phyloP scores from a whole-genome alignment of 768 basidiomycete genomes.

The Termitomyces sp. region DNA sequence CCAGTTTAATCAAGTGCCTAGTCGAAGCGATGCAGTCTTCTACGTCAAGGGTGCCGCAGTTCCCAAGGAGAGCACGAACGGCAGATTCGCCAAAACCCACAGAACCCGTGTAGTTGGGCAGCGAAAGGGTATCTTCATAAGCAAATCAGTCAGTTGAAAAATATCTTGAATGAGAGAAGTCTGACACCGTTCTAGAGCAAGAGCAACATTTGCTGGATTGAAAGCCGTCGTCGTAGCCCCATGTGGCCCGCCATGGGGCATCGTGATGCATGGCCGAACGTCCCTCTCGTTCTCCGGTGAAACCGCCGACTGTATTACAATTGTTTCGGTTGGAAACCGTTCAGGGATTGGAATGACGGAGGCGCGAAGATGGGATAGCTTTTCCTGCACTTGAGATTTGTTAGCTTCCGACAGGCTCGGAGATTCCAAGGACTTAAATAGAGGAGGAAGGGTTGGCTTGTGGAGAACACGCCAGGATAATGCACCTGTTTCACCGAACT shows the following conservation, averaged over 20 bases:
- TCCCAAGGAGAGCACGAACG: slow-evolving; percentile 48
- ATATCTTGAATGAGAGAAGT: not conserved
- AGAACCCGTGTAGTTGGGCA: slow-evolving; percentile 66
- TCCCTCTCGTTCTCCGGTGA: slow-evolving; percentile 3
- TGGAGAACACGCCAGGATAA: slow-evolving; percentile 37
- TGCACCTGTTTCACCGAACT: slow-evolving; percentile 19
- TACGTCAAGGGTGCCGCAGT: slow-evolving; percentile 62
- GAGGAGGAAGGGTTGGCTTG: slow-evolving; percentile 29
- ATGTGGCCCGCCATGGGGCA: slow-evolving; percentile 65
- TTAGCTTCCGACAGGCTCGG: not conserved
- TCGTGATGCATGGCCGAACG: slow-evolving; percentile 42
- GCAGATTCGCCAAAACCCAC: slow-evolving; percentile 60
- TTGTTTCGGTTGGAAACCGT: slow-evolving; percentile 46
- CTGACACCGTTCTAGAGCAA: slow-evolving; percentile 61
- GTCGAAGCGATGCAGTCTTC: slow-evolving; percentile 55
- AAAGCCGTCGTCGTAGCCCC: slow-evolving; percentile 42
- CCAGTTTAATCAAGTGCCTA: slow-evolving; percentile 41
- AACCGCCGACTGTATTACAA: slow-evolving; percentile 36
- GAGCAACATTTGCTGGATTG: slow-evolving; percentile 31
- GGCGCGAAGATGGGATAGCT: slow-evolving; percentile 33
- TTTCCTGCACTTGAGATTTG: slow-evolving; percentile 32
- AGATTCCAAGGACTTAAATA: slow-evolving; percentile 29
- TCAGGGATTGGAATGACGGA: slow-evolving; percentile 45
- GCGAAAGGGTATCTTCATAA: slow-evolving; percentile 46
- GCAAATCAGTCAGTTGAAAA: not conserved